Conservation (phyloP, 1,139 yeast genomes). For the Nakaseomyces delphensis region DNA sequence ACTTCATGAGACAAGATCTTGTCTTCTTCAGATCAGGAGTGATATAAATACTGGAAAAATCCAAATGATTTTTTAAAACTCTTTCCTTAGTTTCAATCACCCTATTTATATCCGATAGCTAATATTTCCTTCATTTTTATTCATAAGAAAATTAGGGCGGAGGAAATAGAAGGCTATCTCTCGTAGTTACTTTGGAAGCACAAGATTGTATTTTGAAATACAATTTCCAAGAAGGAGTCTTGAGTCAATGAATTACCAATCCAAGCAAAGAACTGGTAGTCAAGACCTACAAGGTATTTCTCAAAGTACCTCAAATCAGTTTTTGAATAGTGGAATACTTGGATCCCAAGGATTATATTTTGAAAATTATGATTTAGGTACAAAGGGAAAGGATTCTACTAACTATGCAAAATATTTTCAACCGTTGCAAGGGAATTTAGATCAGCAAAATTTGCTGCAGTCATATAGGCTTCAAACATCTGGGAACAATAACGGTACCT, state of each 20-base stretch:
- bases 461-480: not conserved
- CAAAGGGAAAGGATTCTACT: not conserved
- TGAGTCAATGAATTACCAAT: not conserved
- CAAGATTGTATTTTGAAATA: no score
- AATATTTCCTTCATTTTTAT: no score
- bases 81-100: no score
- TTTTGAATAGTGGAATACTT: not conserved
- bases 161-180: no score
- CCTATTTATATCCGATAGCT: no score
- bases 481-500: not conserved
- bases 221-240: no score
- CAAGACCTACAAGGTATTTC: not conserved
- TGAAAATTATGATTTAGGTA: not conserved
- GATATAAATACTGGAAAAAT: not conserved
- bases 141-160: no score
- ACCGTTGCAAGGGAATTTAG: slow-evolving; percentile 1
- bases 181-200: no score
- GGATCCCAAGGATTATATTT: not conserved
- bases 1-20: not conserved
- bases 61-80: no score
- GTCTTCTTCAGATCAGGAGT: not conserved
- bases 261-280: not conserved
- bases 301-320: not conserved
- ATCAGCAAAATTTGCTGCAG: not conserved
- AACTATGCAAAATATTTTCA: slow-evolving; percentile 1